These are phyloP conservation scores for Globisporangium yorkense DNA, from an alignment of 352 stramenopile species.

Conservation along the genomic window DNA sequence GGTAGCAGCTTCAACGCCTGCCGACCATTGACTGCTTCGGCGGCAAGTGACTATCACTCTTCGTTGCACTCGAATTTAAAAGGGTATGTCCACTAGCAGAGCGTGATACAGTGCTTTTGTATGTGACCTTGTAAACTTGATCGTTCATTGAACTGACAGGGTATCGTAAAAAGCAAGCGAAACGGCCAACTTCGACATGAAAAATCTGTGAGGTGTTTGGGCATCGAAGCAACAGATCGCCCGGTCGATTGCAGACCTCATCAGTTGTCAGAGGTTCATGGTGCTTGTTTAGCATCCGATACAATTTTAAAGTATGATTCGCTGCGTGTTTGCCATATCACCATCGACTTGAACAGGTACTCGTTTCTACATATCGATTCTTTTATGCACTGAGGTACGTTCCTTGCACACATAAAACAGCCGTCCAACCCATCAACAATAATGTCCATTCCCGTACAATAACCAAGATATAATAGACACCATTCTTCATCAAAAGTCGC, in stretches of 20 bases:
- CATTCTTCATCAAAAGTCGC: not conserved
- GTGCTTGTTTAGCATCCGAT: not conserved
- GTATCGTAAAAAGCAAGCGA: not conserved
- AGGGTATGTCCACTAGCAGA: no score
- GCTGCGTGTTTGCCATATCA: not conserved
- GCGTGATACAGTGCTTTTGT: no score
- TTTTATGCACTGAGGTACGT: constrained; percentile 3
- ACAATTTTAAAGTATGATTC: not conserved
- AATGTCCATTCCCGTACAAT: constrained; percentile 2
- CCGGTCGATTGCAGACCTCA: no score
- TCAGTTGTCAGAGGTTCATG: no score
- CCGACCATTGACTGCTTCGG: no score
- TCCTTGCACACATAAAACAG: constrained; percentile 4
- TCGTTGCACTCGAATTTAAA: no score
- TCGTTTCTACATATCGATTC: not conserved
- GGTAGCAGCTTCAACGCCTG: not conserved
- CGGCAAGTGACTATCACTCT: no score
- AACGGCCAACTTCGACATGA: not conserved
- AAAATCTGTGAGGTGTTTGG: not conserved
- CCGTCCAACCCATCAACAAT: not conserved
- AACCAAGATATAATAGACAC: not conserved
- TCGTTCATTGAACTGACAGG: not conserved
- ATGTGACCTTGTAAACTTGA: no score
- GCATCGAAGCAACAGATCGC: not conserved
- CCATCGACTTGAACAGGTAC: not conserved